These are phyloP conservation scores for Phytophthora gonapodyides DNA, from an alignment of 352 stramenopile species.

Conservation along the genomic window DNA sequence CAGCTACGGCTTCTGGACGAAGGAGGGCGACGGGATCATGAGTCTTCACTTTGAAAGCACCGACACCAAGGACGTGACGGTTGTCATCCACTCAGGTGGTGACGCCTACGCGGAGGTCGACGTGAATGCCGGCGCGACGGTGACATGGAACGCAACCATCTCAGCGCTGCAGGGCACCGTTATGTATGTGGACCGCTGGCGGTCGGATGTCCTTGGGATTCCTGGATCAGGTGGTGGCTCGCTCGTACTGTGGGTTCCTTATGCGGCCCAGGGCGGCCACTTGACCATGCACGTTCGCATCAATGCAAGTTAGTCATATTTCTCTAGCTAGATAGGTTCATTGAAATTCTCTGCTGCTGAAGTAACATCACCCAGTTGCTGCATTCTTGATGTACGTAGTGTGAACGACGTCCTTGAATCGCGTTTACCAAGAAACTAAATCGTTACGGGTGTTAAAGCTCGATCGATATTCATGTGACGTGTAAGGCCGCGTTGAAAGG, in stretches of 20 bases:
- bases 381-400: no score
- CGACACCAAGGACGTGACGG: slow-evolving; percentile 28
- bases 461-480: no score
- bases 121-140: slow-evolving; percentile 11
- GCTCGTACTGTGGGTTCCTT: slow-evolving; percentile 26
- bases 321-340: not conserved
- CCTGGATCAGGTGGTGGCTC: slow-evolving; percentile 22
- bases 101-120: slow-evolving; percentile 16
- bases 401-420: no score
- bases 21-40: slow-evolving; percentile 22
- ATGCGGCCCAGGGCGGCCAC: slow-evolving; percentile 25
- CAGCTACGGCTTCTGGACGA: slow-evolving; percentile 29
- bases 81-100: slow-evolving; percentile 32
- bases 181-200: slow-evolving; percentile 32
- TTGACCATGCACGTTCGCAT: slow-evolving; percentile 30
- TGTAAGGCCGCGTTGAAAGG: no score
- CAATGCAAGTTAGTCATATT: slow-evolving; percentile 27
- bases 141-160: slow-evolving; percentile 27
- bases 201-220: slow-evolving; percentile 21
- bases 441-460: no score
- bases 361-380: no score
- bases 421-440: no score
- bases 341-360: no score
- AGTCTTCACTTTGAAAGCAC: slow-evolving; percentile 27
- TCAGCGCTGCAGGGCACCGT: slow-evolving; percentile 22